Conservation (phyloP, 768 basidiomycete genomes). For the Collybiopsis confluens region DNA sequence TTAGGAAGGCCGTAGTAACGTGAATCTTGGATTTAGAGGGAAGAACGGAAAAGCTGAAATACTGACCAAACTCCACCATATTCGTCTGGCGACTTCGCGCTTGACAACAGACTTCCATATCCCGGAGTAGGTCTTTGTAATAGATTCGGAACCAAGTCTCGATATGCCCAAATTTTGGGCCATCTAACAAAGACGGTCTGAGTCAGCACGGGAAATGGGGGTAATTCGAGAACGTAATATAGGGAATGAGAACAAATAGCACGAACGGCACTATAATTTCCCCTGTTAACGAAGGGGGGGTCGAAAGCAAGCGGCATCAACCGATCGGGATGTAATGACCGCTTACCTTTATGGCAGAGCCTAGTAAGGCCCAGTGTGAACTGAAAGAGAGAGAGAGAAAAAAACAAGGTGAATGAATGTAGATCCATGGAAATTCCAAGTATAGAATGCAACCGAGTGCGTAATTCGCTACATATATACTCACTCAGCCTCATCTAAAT, state of each 20-base stretch:
- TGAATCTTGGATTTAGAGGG: neutral
- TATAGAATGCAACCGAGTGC: too few relatives aligned
- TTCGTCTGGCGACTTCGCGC: constrained; percentile 20
- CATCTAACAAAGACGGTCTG: constrained; percentile 12
- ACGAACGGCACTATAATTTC: too few relatives aligned
- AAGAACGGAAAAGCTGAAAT: neutral
- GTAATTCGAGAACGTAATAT: too few relatives aligned
- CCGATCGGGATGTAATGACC: too few relatives aligned
- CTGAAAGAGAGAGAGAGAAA: constrained; percentile 6
- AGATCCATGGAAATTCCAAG: neutral
- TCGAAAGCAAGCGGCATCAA: too few relatives aligned
- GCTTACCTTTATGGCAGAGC: constrained; percentile 22
- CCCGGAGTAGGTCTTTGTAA: constrained; percentile 15
- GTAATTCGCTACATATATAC: neutral
- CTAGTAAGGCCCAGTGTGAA: constrained; percentile 21
- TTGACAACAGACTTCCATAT: constrained; percentile 21
- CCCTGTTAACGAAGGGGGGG: too few relatives aligned
- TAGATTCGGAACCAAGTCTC: constrained; percentile 21
- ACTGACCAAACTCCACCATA: constrained; percentile 23
- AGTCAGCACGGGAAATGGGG: too few relatives aligned
- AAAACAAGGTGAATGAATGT: neutral
- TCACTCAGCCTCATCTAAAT: constrained; percentile 23
- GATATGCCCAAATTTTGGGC: constrained; percentile 25
- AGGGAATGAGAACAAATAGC: too few relatives aligned
- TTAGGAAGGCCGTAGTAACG: too few relatives aligned